Conservation (phyloP, 305 asterid species). For the Fraxinus paxiana region DNA sequence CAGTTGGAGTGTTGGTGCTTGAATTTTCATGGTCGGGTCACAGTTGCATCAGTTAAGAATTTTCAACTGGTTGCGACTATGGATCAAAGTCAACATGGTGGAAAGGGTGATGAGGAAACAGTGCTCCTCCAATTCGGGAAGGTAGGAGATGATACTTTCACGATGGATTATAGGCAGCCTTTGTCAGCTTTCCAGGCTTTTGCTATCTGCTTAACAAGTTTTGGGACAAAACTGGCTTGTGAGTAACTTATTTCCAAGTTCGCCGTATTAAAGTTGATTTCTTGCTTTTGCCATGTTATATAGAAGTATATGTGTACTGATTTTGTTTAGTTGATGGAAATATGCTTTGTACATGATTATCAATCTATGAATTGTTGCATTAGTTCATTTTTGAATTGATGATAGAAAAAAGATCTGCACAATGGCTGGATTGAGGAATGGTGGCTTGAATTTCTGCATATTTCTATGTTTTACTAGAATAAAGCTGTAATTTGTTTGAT, state of each 20-base stretch:
- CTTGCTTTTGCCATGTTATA: not conserved
- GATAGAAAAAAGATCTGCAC: not conserved
- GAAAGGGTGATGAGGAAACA: conserved; percentile 74
- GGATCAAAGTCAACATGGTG: conserved; percentile 73
- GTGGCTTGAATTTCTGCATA: not conserved
- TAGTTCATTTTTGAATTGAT: not conserved
- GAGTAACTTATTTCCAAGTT: conserved; percentile 31
- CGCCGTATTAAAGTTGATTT: not conserved
- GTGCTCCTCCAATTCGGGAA: conserved; percentile 90
- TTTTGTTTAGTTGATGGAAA: conserved; percentile 16
- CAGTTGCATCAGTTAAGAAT: conserved; percentile 90
- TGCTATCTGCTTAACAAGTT: conserved; percentile 85
- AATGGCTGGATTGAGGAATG: not conserved
- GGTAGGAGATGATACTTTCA: conserved; percentile 74
- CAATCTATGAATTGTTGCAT: conserved; percentile 13
- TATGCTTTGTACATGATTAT: conserved; percentile 25
- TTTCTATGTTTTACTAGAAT: not conserved
- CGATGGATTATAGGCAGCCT: conserved; percentile 84
- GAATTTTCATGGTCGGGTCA: conserved; percentile 93
- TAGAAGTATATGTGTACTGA: not conserved
- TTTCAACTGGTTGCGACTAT: conserved; percentile 73
- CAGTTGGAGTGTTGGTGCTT: conserved; percentile 95
- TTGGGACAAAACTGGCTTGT: conserved; percentile 88
- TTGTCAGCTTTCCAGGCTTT: conserved; percentile 91
- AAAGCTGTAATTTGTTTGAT: not conserved